phyloP scores from a whole-genome alignment of 1,284 basidiomycete genomes.

The Cutaneotrichosporon sp. region DNA sequence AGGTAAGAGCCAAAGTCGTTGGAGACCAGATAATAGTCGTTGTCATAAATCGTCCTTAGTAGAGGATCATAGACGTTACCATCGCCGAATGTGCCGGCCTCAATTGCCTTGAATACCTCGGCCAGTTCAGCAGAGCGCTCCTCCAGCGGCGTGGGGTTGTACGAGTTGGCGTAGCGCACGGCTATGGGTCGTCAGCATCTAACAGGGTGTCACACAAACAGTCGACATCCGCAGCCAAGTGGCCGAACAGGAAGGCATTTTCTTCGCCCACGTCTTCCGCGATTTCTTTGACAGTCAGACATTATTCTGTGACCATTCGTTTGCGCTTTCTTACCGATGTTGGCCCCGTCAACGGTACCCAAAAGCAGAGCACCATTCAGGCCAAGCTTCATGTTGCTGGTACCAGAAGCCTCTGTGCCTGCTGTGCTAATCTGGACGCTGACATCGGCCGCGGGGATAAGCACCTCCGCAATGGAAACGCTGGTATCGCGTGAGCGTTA shows the following conservation, averaged over 20 bases:
- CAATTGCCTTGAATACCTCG: conserved; percentile 59
- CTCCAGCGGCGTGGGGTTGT: conserved; percentile 71
- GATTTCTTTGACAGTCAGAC: conserved; percentile 54
- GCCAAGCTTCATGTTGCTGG: conserved; percentile 75
- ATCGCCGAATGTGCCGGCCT: conserved; percentile 70
- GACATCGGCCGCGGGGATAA: conserved; percentile 87
- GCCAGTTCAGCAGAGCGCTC: conserved; percentile 74
- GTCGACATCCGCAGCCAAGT: conserved; percentile 57
- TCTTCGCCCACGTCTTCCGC: conserved; percentile 77
- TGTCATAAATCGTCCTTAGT: conserved; percentile 45
- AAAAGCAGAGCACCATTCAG: conserved; percentile 66
- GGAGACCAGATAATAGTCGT: conserved; percentile 65
- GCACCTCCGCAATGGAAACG: conserved; percentile 77
- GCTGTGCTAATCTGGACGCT: conserved; percentile 90
- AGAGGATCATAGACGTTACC: conserved; percentile 69
- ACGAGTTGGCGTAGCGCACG: conserved; percentile 72
- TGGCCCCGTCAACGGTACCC: conserved; percentile 71
- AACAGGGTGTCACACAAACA: conserved; percentile 27
- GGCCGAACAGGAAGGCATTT: conserved; percentile 52
- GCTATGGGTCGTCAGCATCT: conserved; percentile 29
- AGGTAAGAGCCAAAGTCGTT: conserved; percentile 90
- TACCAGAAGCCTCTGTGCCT: conserved; percentile 66
- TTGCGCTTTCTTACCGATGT: conserved; percentile 56
- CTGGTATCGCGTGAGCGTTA: conserved; percentile 12
- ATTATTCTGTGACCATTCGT: not conserved